Evolutionary conservation across 306 rosid species (phyloP), one percentile per base, ranked within the genome.

Genomic region (Corylus americana): DNA sequence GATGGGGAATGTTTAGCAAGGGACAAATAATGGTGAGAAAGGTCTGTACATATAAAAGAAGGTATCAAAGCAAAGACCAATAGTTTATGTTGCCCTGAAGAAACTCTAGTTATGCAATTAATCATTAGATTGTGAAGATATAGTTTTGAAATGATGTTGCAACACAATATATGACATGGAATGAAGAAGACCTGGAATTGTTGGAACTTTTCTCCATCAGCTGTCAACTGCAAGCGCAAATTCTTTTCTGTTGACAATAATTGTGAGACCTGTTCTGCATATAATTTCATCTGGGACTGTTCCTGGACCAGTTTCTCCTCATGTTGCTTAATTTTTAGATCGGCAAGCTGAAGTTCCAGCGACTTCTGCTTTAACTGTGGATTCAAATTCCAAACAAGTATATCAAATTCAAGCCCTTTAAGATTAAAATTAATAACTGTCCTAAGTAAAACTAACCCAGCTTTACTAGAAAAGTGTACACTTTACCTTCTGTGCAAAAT

Each of bases 121-220:
- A 61, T 77, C 55, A 59, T 59, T 55, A 53, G 45, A 75, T 73
- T 79, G 5, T 61, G 44, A 66, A 39, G 31, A 79, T 13, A 75
- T 45, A 51, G 61, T 20, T 69, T 77, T 37, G 44, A 70, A 71
- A 50, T 70, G 35, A 80, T 63, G 39, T 58, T 70, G 35, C 71
- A 37, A 69, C 76, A 75, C 20, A 63, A 80, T 27, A 54, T 11
- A 47, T 39, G 59, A 78, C 61, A 53, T 39, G 73, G 59, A 82
- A 78, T 54, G 45, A 76, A 69, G 73, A 67, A 39, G 49, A 94
- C 97, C 90, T 94, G 98, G 80, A 94, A 94, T 80, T 91, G 98
- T 90, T 91, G 94, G 79, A 92, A 92, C 48, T 94, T 94, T 82
- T 92, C 97, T 81, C 98, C 98, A 86, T 92, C 98, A 69, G 98